Conservation (phyloP, 805 yeast genomes). For the Kuraishia ogatae region DNA sequence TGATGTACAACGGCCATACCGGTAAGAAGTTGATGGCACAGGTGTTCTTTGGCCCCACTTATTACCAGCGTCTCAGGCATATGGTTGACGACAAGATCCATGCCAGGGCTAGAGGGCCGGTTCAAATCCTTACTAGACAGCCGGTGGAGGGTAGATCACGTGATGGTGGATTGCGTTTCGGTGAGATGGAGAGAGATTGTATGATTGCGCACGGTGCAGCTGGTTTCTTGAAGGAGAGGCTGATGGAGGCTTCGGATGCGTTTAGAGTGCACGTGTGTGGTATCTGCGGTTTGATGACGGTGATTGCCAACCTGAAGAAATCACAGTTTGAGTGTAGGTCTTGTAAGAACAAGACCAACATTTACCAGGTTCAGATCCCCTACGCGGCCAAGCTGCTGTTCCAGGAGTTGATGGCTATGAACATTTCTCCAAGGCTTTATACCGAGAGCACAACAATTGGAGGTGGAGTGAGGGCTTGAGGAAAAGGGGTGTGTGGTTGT, state of each 20-base stretch:
- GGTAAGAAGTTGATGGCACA: conserved; percentile 98
- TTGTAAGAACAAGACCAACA: conserved; percentile 96
- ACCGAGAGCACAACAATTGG: conserved; percentile 50
- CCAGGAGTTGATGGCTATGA: conserved; percentile 99
- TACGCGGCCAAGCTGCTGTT: conserved; percentile 96
- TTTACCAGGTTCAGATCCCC: conserved; percentile 95
- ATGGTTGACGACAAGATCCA: conserved; percentile 99
- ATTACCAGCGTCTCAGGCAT: conserved; percentile 96
- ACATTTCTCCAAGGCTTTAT: conserved; percentile 92
- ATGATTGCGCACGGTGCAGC: conserved; percentile 99
- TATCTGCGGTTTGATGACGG: conserved; percentile 96
- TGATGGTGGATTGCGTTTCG: conserved; percentile 98
- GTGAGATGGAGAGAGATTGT: conserved; percentile 99
- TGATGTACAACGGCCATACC: conserved; percentile 98
- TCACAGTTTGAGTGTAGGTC: conserved; percentile 98
- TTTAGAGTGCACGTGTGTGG: conserved; percentile 98
- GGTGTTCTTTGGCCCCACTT: conserved; percentile 98
- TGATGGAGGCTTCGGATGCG: conserved; percentile 99
- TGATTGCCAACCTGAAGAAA: conserved; percentile 94
- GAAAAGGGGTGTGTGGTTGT: neutral
- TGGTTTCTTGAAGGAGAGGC: conserved; percentile 91
- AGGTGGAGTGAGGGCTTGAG: conserved; percentile 13
- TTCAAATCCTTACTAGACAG: conserved; percentile 94
- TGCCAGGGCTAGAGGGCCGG: conserved; percentile 99
- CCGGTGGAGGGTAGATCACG: conserved; percentile 99